Conservation (phyloP, 352 stramenopile species). For the Phytophthora lateralis region DNA sequence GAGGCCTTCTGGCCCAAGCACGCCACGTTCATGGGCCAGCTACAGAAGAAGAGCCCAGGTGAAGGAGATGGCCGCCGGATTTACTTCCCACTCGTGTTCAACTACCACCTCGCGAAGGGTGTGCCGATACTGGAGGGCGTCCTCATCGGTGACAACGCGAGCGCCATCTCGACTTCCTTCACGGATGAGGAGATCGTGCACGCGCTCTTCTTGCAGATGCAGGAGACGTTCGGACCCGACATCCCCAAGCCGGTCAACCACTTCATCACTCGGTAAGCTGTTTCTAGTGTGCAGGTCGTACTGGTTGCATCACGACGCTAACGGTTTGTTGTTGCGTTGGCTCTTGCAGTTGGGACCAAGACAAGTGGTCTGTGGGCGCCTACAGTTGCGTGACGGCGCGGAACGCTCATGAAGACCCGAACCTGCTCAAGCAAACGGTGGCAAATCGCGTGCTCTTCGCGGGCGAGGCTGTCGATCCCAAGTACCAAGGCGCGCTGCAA, state of each 20-base stretch:
- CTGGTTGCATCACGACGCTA: slow-evolving; percentile 13
- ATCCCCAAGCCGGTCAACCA: slow-evolving; percentile 47
- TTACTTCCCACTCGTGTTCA: slow-evolving; percentile 68
- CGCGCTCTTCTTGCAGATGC: slow-evolving; percentile 54
- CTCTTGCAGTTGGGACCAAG: slow-evolving; percentile 59
- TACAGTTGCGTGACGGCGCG: slow-evolving; percentile 73
- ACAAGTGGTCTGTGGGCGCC: slow-evolving; percentile 58
- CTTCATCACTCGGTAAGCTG: slow-evolving; percentile 58
- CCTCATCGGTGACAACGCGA: slow-evolving; percentile 54
- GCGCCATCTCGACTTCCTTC: slow-evolving; percentile 47
- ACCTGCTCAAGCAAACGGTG: slow-evolving; percentile 54
- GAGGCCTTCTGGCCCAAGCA: slow-evolving; percentile 66
- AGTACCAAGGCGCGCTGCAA: slow-evolving; percentile 76
- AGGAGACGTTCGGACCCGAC: slow-evolving; percentile 47
- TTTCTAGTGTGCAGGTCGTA: slow-evolving; percentile 50
- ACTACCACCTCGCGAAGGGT: slow-evolving; percentile 59
- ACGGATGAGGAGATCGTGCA: slow-evolving; percentile 55
- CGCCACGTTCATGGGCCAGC: slow-evolving; percentile 52
- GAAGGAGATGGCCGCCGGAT: slow-evolving; percentile 26
- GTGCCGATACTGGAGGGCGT: slow-evolving; percentile 63
- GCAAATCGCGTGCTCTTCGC: slow-evolving; percentile 62
- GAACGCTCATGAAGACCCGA: slow-evolving; percentile 61
- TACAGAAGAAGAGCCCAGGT: slow-evolving; percentile 19
- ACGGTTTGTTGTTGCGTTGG: slow-evolving; percentile 16
- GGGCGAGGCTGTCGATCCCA: slow-evolving; percentile 70